A percentile compares a stretch with the other conserved stretches of the same genome.
Evolutionary conservation across 768 basidiomycete species (phyloP).

Genomic region (Russula virescens): DNA sequence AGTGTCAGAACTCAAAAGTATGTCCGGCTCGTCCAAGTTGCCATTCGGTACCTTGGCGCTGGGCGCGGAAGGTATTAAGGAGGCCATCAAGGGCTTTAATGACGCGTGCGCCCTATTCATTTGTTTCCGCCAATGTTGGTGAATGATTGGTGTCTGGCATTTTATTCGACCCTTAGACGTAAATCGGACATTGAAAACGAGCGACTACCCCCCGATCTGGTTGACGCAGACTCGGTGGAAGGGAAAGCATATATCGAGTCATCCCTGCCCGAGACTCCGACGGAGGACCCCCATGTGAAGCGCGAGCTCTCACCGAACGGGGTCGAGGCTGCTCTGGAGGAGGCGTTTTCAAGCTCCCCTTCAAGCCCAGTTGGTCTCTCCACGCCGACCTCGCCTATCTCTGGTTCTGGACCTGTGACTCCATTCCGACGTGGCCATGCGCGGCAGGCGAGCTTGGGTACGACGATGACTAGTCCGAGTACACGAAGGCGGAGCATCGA

Average conservation of each 20-base stretch:
- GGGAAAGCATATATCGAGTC: conserved; percentile 50
- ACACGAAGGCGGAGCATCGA: conserved; percentile 88
- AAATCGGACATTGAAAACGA: conserved; percentile 99
- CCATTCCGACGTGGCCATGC: conserved; percentile 68
- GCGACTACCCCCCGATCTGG: conserved; percentile 91
- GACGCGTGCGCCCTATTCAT: conserved; percentile 70
- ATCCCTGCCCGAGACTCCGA: conserved; percentile 51
- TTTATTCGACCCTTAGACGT: conserved; percentile 45
- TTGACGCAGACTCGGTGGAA: conserved; percentile 72
- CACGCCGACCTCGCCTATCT: conserved; percentile 27
- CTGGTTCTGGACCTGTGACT: conserved; percentile 27
- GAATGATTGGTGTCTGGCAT: not conserved
- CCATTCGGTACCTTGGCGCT: conserved; percentile 81
- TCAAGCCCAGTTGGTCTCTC: conserved; percentile 25
- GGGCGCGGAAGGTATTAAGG: conserved; percentile 91
- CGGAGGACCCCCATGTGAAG: conserved; percentile 34
- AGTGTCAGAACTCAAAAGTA: conserved; percentile 92
- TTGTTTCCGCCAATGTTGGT: not conserved
- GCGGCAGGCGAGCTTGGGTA: conserved; percentile 81
- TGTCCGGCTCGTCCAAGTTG: conserved; percentile 69
- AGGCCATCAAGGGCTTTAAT: conserved; percentile 88
- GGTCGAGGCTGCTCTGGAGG: conserved; percentile 31
- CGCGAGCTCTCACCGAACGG: conserved; percentile 30
- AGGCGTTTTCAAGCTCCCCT: conserved; percentile 28
- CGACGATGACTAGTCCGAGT: conserved; percentile 93